phyloP scores from a whole-genome alignment of 306 rosid genomes.

The Castanospermum australe region DNA sequence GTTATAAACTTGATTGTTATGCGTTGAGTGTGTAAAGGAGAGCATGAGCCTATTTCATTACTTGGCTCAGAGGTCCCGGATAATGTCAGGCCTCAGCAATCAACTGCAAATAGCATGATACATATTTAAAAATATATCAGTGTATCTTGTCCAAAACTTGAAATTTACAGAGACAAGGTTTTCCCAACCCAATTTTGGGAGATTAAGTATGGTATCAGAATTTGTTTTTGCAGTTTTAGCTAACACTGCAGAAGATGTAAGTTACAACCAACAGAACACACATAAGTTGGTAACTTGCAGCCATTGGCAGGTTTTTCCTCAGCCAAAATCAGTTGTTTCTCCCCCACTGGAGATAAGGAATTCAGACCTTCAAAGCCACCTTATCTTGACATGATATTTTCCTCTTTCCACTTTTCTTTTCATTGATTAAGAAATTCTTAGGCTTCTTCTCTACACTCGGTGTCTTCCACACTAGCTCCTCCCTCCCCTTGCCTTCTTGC shows the following conservation, averaged over 20 bases:
- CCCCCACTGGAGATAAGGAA: neutral
- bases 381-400: conserved; percentile 40
- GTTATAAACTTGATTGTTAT: neutral
- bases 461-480: conserved; percentile 24
- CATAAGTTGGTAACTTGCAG: neutral
- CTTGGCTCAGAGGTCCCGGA: neutral
- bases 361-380: conserved; percentile 37
- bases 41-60: neutral
- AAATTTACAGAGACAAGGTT: neutral
- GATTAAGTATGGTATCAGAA: neutral
- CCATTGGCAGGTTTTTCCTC: conserved; percentile 9
- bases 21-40: neutral
- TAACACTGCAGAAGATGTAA: neutral
- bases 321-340: neutral
- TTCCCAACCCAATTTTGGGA: neutral
- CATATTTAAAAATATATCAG: neutral
- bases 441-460: conserved; percentile 33
- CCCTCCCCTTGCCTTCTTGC: neutral
- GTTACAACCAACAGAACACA: neutral
- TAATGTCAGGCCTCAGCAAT: neutral
- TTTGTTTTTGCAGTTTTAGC: neutral
- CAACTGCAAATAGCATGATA: neutral
- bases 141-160: neutral
- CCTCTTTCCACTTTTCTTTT: conserved; percentile 36
- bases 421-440: conserved; percentile 9